Conservation (phyloP, 2,329 filamentous ascomycete genomes). For the Metarhizium rileyi region DNA sequence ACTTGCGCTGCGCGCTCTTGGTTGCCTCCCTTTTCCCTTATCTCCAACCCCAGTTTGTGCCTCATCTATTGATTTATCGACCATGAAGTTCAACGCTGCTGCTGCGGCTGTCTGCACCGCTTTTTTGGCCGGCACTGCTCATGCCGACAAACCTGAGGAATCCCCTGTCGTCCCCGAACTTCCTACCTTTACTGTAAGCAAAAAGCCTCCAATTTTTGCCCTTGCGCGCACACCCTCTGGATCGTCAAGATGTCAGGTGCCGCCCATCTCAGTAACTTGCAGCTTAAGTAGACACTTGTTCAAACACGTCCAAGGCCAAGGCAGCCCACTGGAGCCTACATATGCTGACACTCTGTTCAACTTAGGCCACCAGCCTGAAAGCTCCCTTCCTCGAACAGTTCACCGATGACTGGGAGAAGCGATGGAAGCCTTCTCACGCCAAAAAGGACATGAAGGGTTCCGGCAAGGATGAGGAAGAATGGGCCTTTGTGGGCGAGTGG, state of each 20-base stretch:
- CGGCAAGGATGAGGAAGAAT: slow-evolving; percentile 46
- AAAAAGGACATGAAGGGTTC: slow-evolving; percentile 80
- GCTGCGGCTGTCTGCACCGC: slow-evolving; percentile 68
- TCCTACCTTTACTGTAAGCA: slow-evolving; percentile 79
- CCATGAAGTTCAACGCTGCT: slow-evolving; percentile 77
- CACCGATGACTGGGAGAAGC: slow-evolving; percentile 85
- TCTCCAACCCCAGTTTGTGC: slow-evolving; percentile 41
- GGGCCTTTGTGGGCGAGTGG: slow-evolving; percentile 52
- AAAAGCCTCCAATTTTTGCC: background rate
- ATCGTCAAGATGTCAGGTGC: background rate
- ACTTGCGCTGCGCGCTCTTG: slow-evolving; percentile 15
- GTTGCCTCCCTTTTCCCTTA: background rate
- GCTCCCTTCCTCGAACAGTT: slow-evolving; percentile 98
- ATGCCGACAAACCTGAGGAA: slow-evolving; percentile 57
- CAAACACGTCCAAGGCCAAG: background rate
- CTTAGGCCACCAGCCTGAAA: slow-evolving; percentile 76
- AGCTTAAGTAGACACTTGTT: background rate
- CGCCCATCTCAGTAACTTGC: background rate
- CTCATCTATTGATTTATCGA: no score
- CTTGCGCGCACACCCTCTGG: background rate
- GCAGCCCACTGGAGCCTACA: background rate
- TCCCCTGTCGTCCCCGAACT: slow-evolving; percentile 53
- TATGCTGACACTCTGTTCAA: slow-evolving; percentile 14
- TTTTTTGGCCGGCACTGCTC: slow-evolving; percentile 58
- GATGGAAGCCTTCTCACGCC: slow-evolving; percentile 91